A percentile compares a stretch with the other conserved stretches of the same genome.
Conservation (phyloP, 768 basidiomycete species). For the Leccinum subgranulosum region DNA sequence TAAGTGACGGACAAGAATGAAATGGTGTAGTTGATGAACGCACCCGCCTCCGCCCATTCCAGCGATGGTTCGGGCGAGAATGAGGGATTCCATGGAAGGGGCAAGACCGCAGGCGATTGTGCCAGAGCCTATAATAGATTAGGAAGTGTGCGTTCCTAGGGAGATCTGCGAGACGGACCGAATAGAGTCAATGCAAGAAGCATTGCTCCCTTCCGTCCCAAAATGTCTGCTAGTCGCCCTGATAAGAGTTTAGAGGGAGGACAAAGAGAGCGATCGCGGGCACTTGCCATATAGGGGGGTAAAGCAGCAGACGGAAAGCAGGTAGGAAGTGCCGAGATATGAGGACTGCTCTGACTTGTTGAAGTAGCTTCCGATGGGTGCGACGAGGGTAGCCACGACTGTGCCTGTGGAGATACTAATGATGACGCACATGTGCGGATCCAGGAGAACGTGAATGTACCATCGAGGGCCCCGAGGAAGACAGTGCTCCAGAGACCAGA, state of each 20-base stretch:
- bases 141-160: slow-evolving; percentile 11
- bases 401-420: slow-evolving; percentile 49
- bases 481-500: slow-evolving; percentile 80
- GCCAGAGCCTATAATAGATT: slow-evolving; percentile 56
- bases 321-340: slow-evolving; percentile 86
- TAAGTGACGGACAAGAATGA: background rate
- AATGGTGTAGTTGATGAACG: slow-evolving; percentile 28
- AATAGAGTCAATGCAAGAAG: slow-evolving; percentile 80
- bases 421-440: background rate
- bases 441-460: slow-evolving; percentile 37
- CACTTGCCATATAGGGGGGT: slow-evolving; percentile 79
- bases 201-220: slow-evolving; percentile 86
- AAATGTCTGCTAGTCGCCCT: slow-evolving; percentile 82
- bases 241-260: slow-evolving; percentile 24
- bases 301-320: slow-evolving; percentile 87
- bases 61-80: slow-evolving; percentile 78
- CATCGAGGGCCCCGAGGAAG: slow-evolving; percentile 82
- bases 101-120: slow-evolving; percentile 86
- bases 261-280: slow-evolving; percentile 4
- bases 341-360: slow-evolving; percentile 75
- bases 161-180: slow-evolving; percentile 44
- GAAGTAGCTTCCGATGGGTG: slow-evolving; percentile 85
- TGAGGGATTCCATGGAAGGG: slow-evolving; percentile 79
- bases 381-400: slow-evolving; percentile 81
- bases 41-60: slow-evolving; percentile 93